A percentile compares a stretch with the other conserved stretches of the same genome.
phyloP scores from a whole-genome alignment of 257 asterid genomes.

The Solanum sitiens region DNA sequence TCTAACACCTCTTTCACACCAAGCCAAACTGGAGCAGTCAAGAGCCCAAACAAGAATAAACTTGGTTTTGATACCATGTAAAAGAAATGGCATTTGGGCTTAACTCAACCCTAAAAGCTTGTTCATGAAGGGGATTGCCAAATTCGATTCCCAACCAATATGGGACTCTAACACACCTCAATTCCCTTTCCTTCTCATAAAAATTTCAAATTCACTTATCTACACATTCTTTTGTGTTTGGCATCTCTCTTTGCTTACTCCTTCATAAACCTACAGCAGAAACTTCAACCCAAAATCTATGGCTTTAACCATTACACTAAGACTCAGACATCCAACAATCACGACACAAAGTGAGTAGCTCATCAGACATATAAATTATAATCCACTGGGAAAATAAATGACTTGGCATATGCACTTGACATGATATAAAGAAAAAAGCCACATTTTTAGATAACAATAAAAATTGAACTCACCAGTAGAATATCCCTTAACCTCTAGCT shows the following conservation, averaged over 20 bases:
- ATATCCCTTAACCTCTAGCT: slow-evolving; percentile 22
- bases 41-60: not conserved
- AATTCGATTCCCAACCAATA: not conserved
- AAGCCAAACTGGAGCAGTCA: not conserved
- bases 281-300: not conserved
- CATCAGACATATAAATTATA: not conserved
- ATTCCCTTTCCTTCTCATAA: not conserved
- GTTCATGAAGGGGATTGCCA: not conserved
- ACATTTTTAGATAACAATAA: not conserved
- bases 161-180: not conserved
- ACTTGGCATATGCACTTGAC: not conserved
- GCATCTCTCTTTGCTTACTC: not conserved
- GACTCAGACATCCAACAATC: not conserved
- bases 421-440: not conserved
- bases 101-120: not conserved
- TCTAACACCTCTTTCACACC: not conserved
- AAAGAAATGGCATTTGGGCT: not conserved
- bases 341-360: not conserved
- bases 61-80: not conserved
- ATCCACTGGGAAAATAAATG: not conserved
- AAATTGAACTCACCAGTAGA: slow-evolving; percentile 30
- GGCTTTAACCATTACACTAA: not conserved
- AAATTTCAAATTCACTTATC: not conserved
- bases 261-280: not conserved
- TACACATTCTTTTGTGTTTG: not conserved